phyloP scores from a whole-genome alignment of 176 grass and related monocot genomes.

The Triticum urartu region DNA sequence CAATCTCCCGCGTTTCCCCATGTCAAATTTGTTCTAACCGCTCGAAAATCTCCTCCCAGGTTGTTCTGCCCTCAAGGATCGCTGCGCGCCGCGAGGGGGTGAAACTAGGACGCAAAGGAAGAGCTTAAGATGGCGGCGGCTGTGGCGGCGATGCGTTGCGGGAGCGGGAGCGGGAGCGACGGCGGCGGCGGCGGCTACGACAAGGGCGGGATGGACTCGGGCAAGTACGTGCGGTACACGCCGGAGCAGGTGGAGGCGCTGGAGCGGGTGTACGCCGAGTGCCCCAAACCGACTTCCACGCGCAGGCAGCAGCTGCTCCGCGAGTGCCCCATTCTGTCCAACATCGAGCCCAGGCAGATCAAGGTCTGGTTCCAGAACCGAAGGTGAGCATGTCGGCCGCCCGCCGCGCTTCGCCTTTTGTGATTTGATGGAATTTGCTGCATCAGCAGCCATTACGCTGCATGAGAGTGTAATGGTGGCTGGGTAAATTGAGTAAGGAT shows the following conservation, averaged over 20 bases:
- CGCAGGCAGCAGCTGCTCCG: constrained; percentile 94
- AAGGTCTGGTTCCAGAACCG: constrained; percentile 99
- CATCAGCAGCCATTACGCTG: background rate
- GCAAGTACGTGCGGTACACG: constrained; percentile 98
- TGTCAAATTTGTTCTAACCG: constrained; percentile 34
- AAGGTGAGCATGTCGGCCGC: constrained; percentile 48
- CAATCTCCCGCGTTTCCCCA: constrained; percentile 31
- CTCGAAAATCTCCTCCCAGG: constrained; percentile 42
- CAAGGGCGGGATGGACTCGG: constrained; percentile 63
- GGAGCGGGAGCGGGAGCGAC: constrained; percentile 50
- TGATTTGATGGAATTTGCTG: background rate
- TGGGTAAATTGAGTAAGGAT: constrained; percentile 5
- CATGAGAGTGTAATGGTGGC: background rate
- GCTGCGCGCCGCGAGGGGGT: background rate
- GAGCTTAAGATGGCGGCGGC: constrained; percentile 65
- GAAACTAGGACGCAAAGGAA: constrained; percentile 33
- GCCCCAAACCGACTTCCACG: constrained; percentile 88
- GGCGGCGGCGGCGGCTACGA: constrained; percentile 55
- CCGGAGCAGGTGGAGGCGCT: constrained; percentile 96
- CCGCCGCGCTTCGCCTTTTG: background rate
- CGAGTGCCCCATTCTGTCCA: constrained; percentile 78
- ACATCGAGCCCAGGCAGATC: constrained; percentile 98
- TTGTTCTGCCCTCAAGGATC: constrained; percentile 7
- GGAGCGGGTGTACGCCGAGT: constrained; percentile 89
- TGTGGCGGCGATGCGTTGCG: constrained; percentile 60